Evolutionary conservation across 1,284 basidiomycete genomes (phyloP), one percentile per base, ranked within the genome.

Genomic region (Xanthoconium separans): DNA sequence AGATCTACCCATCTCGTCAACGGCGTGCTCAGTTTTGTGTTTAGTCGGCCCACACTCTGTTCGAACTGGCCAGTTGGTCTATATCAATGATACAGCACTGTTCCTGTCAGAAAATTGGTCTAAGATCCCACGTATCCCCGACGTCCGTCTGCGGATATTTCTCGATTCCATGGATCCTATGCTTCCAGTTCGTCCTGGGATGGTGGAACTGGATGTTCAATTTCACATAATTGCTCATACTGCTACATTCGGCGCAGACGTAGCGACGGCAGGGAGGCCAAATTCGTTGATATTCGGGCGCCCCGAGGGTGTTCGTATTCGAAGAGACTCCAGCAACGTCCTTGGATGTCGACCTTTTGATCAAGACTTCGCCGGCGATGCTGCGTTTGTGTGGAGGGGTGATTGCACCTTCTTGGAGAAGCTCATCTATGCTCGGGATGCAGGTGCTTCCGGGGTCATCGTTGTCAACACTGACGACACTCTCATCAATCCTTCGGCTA

Each of bases 351-450:
- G 55, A 6, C 75, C 81, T 8, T 91, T 84, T 68, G 60, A 70
- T 2, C 69, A 76, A 36, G 49, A 65, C 5, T 80, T 82, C 57
- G 66, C 71, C 6, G 78, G 79, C 49, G 76, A 77, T 31, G 78
- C 83, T 2, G 63, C 90, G 29, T 66, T 91, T 9, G 75, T 85
- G 7, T 71, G 74, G 50, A 79, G 92, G 44, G 93, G 93, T 16
- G 80, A 78, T 13, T 96, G 93, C 68, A 87, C 89, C 3, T 95
- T 95, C 72, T 66, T 91, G 18, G 81, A 91, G 63, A 96, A 95
- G 73, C 76, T 93, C 12, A 49, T 82, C 16, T 61, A 76, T 48
- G 92, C 91, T 6, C 77, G 78, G 39, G 70, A 73, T 15, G 86
- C 84, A 1, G 86, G 83, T 8, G 91, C 91, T 10, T 80, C 80